Evolutionary conservation across 129 eudicot genomes (phyloP).

Genomic region (Escallonia rubra): DNA sequence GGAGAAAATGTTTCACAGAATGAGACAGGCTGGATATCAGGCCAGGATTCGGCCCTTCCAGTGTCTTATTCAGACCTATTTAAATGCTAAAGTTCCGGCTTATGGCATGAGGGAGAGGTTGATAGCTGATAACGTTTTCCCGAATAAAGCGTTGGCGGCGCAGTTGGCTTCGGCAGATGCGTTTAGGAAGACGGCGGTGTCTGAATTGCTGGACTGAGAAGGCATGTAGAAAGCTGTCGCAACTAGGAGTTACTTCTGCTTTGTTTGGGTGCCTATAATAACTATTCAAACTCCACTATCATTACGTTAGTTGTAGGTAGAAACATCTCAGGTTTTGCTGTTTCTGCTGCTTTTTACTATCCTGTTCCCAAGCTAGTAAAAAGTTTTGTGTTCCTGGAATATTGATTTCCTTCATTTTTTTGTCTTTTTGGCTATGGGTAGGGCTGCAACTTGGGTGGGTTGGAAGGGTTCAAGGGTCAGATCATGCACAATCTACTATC

Average conservation of each 20-base stretch:
- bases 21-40: constrained; percentile 63
- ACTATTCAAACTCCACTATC: not conserved
- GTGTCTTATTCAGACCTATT: constrained; percentile 45
- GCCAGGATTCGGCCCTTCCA: constrained; percentile 33
- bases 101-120: constrained; percentile 72
- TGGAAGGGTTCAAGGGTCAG: not conserved
- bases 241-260: not conserved
- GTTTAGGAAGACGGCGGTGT: constrained; percentile 39
- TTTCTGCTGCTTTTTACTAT: not conserved
- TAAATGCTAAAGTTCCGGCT: constrained; percentile 53
- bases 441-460: too few relatives aligned
- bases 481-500: too few relatives aligned
- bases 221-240: not conserved
- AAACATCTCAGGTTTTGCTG: not conserved
- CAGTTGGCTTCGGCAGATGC: constrained; percentile 47
- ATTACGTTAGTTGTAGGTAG: not conserved
- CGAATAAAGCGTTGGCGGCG: constrained; percentile 31
- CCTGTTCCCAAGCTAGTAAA: too few relatives aligned
- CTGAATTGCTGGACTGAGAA: constrained; percentile 59
- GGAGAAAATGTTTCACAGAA: constrained; percentile 61
- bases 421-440: too few relatives aligned
- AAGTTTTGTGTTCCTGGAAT: too few relatives aligned
- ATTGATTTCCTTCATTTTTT: too few relatives aligned
- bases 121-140: constrained; percentile 66
- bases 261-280: not conserved